Base-by-base conservation (phyloP, 2,329 filamentous ascomycete species). In the Cladophialophora bantiana region DNA sequence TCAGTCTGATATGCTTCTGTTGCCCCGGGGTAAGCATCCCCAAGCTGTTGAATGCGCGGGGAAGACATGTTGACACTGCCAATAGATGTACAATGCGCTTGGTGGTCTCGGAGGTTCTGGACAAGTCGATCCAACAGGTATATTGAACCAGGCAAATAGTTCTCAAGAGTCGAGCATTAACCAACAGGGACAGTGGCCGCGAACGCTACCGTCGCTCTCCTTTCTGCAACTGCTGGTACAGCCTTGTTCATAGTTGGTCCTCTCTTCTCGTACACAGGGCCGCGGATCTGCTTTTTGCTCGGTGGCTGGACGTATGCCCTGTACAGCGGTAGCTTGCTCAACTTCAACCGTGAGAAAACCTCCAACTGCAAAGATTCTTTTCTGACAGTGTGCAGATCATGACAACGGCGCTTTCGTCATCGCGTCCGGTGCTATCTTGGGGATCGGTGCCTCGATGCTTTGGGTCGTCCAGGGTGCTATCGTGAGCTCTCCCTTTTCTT, bases 201-300 rank as follows among this genome's bases (percentile, higher is more conserved):
- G n/a, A 68, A 66, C 31, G 63, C 66, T 18, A 68, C 59, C 13
- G 60, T 67, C 15, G 68, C 66, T 4, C 50, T 67, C 20, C 62
- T 93, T 80, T 88, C 87, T 69, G 90, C 89, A 40, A 92, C 93
- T 75, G 86, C 86, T 65, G 84, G 88, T 2, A 82, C 88, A 12
- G 86, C 82, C 1, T 73, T 86, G 15, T 88, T 89, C 81, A 86
- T 88, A 69, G 86, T 86, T 55, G 87, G 87, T 7, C 80, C 78
- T 26, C 77, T 83, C 61, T 78, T 80, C 48, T 82, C 61, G 6
- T 62, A 61, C 13, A 45, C 58, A 4, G 81, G 81, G 62, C 73
- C 82, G 20, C 79, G 77, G 31, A 69, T 80, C 42, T 81, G 80
- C 7, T 70, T 83, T 26, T 79, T 79, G n/a, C 73, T 83, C 7